Conservation (phyloP, 805 yeast genomes). For the Yamadazyma scolyti region DNA sequence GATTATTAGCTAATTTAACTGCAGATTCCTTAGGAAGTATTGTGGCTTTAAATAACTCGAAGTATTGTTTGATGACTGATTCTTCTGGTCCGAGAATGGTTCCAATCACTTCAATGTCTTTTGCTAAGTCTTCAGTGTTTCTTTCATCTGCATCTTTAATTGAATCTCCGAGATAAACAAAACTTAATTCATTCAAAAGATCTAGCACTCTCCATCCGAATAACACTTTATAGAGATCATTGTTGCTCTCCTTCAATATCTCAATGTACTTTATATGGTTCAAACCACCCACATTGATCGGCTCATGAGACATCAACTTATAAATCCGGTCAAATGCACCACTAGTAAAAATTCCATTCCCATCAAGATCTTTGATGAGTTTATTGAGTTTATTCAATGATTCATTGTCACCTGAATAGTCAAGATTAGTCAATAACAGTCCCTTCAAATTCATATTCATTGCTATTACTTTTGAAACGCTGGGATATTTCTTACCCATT, state of each 20-base stretch:
- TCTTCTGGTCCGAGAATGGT: constrained; percentile 1
- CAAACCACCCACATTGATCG: constrained; percentile 25
- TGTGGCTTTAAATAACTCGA: constrained; percentile 20
- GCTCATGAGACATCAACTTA: constrained; percentile 19
- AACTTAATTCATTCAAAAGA: constrained; percentile 27
- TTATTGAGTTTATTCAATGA: constrained; percentile 19
- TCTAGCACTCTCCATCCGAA: constrained; percentile 37
- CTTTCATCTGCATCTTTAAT: constrained; percentile 8
- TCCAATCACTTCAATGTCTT: constrained; percentile 10
- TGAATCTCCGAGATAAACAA: constrained; percentile 21
- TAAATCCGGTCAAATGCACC: constrained; percentile 20
- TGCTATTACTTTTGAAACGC: constrained; percentile 15
- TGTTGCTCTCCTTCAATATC: constrained; percentile 15
- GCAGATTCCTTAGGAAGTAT: constrained; percentile 18
- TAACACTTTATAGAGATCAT: constrained; percentile 23
- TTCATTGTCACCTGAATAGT: constrained; percentile 23
- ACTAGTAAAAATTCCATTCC: constrained; percentile 26
- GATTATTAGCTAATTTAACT: constrained; percentile 14
- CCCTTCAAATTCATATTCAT: constrained; percentile 22
- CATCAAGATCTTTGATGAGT: constrained; percentile 29
- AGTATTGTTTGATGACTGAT: constrained; percentile 14
- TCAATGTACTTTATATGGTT: constrained; percentile 31
- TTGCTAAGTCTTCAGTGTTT: constrained; percentile 4
- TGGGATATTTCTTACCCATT: constrained; percentile 18
- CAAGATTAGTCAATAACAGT: constrained; percentile 24